These are phyloP conservation scores for Colletotrichum endophyticum DNA, from an alignment of 2,329 filamentous ascomycete species.

Conservation along the genomic window DNA sequence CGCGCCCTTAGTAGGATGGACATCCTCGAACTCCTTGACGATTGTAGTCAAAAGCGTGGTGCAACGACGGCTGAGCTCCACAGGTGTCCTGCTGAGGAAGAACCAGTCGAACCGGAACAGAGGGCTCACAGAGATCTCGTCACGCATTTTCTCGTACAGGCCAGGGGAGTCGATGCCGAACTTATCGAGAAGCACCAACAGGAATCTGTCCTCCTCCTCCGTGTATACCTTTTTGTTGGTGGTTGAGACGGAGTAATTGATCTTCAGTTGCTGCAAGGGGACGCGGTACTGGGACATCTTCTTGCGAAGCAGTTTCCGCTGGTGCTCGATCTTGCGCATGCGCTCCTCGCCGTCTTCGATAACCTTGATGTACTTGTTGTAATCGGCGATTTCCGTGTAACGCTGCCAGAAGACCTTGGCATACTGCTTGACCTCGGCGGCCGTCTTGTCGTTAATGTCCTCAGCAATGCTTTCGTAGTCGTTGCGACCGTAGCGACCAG, in stretches of 20 bases:
- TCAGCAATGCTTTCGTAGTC: conserved; percentile 85
- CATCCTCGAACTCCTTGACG: conserved; percentile 88
- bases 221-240: conserved; percentile 99
- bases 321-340: conserved; percentile 85
- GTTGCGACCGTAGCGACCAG: conserved; percentile 86
- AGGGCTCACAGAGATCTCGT: conserved; percentile 93
- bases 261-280: conserved; percentile 94
- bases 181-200: conserved; percentile 91
- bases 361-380: conserved; percentile 83
- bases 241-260: conserved; percentile 98
- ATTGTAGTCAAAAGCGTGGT: conserved; percentile 94
- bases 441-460: conserved; percentile 90
- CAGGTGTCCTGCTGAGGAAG: conserved; percentile 91
- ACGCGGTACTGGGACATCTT: conserved; percentile 98
- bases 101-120: conserved; percentile 99
- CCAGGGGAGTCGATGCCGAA: conserved; percentile 90
- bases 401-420: conserved; percentile 97
- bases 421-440: conserved; percentile 86
- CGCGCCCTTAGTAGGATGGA: conserved; percentile 51
- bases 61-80: conserved; percentile 90
- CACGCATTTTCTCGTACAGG: conserved; percentile 93
- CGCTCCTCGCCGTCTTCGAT: conserved; percentile 95
- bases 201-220: conserved; percentile 95
- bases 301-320: conserved; percentile 90
- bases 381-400: conserved; percentile 89